Conservation (phyloP, 1,284 basidiomycete species). For the Irpex lacteus region DNA sequence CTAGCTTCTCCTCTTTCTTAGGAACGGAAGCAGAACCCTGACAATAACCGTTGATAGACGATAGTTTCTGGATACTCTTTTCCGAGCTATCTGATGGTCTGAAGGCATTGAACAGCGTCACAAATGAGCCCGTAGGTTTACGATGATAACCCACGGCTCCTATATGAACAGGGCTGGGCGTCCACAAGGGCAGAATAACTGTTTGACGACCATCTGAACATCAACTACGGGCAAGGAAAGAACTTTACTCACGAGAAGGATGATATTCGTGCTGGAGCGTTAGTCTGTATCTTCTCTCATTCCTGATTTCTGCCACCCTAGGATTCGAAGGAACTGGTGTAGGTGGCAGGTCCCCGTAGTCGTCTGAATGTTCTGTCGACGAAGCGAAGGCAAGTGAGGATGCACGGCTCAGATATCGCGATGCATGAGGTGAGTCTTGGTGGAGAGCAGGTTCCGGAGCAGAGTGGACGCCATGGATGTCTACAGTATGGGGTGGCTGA, state of each 20-base stretch:
- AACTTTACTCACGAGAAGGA: constrained; percentile 51
- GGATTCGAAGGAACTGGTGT: constrained; percentile 47
- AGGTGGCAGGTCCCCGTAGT: constrained; percentile 27
- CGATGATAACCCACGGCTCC: constrained; percentile 73
- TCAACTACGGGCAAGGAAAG: background rate
- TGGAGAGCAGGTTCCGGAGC: background rate
- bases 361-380: constrained; percentile 2
- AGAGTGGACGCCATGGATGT: background rate
- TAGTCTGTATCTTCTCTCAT: constrained; percentile 63
- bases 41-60: constrained; percentile 53
- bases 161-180: constrained; percentile 53
- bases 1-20: constrained; percentile 44
- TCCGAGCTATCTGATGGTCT: constrained; percentile 41
- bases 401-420: constrained; percentile 2
- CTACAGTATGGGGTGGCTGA: background rate
- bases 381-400: constrained; percentile 8
- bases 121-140: constrained; percentile 60
- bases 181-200: constrained; percentile 75
- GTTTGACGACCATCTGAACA: background rate
- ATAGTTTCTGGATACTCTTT: constrained; percentile 34
- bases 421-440: background rate
- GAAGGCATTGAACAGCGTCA: constrained; percentile 68
- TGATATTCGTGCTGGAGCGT: constrained; percentile 66
- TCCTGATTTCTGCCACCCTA: constrained; percentile 39
- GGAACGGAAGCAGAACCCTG: constrained; percentile 32